Conservation (phyloP, 345 rosid genomes). For the Boechera divaricarpa region DNA sequence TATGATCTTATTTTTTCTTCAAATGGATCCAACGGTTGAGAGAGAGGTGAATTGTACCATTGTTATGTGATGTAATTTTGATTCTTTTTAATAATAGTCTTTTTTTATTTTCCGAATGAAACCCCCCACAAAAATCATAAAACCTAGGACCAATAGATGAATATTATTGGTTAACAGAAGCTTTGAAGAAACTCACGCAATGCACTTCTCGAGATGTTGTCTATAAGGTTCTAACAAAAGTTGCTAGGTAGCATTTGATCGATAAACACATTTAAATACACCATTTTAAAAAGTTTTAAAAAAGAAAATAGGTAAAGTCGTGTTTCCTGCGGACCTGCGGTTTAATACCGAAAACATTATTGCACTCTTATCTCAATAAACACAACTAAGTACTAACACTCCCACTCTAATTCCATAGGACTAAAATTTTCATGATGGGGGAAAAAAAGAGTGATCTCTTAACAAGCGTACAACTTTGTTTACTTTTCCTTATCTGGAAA, state of each 20-base stretch:
- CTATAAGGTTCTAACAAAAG: neutral
- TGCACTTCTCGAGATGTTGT: neutral
- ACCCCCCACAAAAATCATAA: neutral
- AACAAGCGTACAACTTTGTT: constrained; percentile 8
- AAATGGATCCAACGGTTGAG: constrained; percentile 15
- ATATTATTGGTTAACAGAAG: neutral
- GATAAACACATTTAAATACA: neutral
- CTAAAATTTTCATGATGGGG: neutral
- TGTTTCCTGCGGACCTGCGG: neutral
- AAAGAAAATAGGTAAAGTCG: neutral
- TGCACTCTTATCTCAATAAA: neutral
- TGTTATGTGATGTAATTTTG: too few relatives aligned
- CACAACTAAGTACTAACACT: neutral
- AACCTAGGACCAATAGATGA: neutral
- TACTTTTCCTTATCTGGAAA: neutral
- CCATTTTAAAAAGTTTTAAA: too few relatives aligned
- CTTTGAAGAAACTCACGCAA: neutral
- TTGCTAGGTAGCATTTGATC: neutral
- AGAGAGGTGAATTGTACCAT: neutral
- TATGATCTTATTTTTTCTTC: neutral
- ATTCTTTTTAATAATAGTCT: too few relatives aligned
- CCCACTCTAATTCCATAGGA: neutral
- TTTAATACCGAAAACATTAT: neutral
- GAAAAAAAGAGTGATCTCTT: neutral
- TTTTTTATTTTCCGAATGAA: neutral